Evolutionary conservation across 2,329 filamentous ascomycete species (phyloP).

Genomic region (Lasiodiplodia citricola): DNA sequence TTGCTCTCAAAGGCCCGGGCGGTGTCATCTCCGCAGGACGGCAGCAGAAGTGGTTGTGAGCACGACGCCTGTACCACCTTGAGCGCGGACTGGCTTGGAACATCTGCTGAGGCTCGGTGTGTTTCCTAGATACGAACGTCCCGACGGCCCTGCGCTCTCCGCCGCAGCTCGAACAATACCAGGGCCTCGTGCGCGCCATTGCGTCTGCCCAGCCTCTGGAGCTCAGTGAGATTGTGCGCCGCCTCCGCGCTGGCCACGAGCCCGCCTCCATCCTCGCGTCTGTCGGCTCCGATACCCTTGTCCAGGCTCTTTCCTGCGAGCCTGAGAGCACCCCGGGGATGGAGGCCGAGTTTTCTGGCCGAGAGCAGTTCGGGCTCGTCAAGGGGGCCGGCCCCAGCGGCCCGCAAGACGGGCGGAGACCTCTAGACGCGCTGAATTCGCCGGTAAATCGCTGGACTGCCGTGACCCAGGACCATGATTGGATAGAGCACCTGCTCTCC

Average conservation of each 20-base stretch:
- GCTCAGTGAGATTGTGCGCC: constrained; percentile 31
- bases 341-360: constrained; percentile 29
- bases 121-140: constrained; percentile 9
- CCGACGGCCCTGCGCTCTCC: constrained; percentile 3
- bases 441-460: constrained; percentile 29
- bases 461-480: constrained; percentile 29
- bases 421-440: constrained; percentile 1
- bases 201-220: constrained; percentile 25
- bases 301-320: constrained; percentile 24
- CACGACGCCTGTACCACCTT: neutral
- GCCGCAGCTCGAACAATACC: constrained; percentile 18
- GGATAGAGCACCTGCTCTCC: constrained; percentile 29
- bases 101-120: constrained; percentile 20
- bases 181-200: constrained; percentile 27
- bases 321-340: constrained; percentile 25
- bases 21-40: constrained; percentile 17
- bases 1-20: constrained; percentile 27
- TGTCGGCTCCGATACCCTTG: constrained; percentile 11
- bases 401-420: neutral
- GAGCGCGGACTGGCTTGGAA: constrained; percentile 19
- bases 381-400: constrained; percentile 19
- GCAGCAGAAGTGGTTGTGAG: constrained; percentile 27
- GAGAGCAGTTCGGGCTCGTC: constrained; percentile 29
- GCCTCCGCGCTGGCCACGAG: constrained; percentile 28
- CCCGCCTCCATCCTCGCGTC: constrained; percentile 24